A percentile compares a stretch with the other conserved stretches of the same genome.
phyloP scores from a whole-genome alignment of 2,329 filamentous ascomycete genomes.

The Colletotrichum spinosum region DNA sequence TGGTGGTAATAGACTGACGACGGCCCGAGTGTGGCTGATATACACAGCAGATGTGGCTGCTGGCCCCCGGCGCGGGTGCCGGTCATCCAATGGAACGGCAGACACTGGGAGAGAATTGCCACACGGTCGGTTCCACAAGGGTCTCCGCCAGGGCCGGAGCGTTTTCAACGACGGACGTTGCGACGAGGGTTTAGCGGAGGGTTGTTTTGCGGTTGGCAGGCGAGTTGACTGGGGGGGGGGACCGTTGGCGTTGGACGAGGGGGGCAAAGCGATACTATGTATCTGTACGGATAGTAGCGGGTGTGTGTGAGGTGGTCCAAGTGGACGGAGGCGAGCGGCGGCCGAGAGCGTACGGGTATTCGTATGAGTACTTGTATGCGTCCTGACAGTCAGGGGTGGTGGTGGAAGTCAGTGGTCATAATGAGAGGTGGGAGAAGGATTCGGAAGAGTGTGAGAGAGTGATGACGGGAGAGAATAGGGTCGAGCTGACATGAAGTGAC shows the following conservation, averaged over 20 bases:
- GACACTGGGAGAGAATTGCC: slow-evolving; percentile 16
- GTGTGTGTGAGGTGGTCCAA: slow-evolving; percentile 5
- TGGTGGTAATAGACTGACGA: slow-evolving; percentile 14
- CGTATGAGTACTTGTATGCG: neutral
- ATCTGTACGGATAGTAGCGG: neutral
- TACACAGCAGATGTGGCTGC: slow-evolving; percentile 37
- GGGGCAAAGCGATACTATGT: neutral
- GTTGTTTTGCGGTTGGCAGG: slow-evolving; percentile 27
- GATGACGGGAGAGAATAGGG: neutral
- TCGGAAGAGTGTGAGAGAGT: no score
- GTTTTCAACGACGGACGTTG: slow-evolving; percentile 33
- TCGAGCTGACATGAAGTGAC: slow-evolving; percentile 2
- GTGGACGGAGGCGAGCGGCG: neutral
- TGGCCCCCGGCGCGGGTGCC: slow-evolving; percentile 20
- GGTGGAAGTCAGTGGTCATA: no score
- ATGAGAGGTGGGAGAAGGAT: slow-evolving; percentile 16
- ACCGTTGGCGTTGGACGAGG: slow-evolving; percentile 10
- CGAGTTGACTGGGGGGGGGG: slow-evolving; percentile 11
- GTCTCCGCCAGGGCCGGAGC: slow-evolving; percentile 32
- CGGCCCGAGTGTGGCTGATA: slow-evolving; percentile 38
- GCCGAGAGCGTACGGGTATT: slow-evolving; percentile 24
- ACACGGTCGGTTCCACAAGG: slow-evolving; percentile 31
- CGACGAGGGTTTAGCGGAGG: slow-evolving; percentile 27
- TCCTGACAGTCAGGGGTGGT: no score
- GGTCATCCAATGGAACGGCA: slow-evolving; percentile 27